A percentile compares a stretch with the other conserved stretches of the same genome.
Evolutionary conservation across 108 stramenopile species (phyloP).

Genomic region (Hondaea fermentalgiana): DNA sequence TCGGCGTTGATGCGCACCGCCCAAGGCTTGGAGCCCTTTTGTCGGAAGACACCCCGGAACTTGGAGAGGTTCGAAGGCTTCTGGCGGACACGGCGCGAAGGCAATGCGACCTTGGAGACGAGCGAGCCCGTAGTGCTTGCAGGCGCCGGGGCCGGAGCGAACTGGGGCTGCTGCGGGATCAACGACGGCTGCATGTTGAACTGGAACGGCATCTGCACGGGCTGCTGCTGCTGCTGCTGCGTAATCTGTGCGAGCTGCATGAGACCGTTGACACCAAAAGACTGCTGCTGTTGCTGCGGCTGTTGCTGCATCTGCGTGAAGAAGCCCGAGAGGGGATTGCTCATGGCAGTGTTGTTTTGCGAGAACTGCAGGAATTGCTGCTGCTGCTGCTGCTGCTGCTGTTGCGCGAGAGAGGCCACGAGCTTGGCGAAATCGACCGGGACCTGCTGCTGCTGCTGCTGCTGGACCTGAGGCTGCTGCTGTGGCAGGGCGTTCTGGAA

Average conservation of each 20-base stretch:
- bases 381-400: neutral
- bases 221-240: neutral
- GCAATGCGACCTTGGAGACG: neutral
- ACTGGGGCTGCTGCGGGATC: neutral
- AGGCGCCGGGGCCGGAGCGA: neutral
- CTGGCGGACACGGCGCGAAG: neutral
- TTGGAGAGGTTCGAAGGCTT: neutral
- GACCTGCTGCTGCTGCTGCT: neutral
- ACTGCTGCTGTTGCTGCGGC: neutral
- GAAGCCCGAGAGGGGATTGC: neutral
- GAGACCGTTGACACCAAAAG: neutral
- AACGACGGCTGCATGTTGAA: neutral
- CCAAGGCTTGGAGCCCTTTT: constrained; percentile 9
- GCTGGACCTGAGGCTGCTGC: neutral
- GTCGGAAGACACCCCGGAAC: neutral
- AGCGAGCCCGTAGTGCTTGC: neutral
- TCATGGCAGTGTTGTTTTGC: neutral
- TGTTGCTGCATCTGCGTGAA: neutral
- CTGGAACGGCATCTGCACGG: neutral
- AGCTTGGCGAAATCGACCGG: too few relatives aligned
- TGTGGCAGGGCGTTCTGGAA: too few relatives aligned
- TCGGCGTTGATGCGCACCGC: neutral
- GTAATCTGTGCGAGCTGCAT: neutral
- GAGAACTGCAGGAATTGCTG: neutral
- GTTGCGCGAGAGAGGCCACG: too few relatives aligned